Base-by-base conservation (phyloP, 1,139 yeast genomes). In the Hyphopichia burtonii region DNA sequence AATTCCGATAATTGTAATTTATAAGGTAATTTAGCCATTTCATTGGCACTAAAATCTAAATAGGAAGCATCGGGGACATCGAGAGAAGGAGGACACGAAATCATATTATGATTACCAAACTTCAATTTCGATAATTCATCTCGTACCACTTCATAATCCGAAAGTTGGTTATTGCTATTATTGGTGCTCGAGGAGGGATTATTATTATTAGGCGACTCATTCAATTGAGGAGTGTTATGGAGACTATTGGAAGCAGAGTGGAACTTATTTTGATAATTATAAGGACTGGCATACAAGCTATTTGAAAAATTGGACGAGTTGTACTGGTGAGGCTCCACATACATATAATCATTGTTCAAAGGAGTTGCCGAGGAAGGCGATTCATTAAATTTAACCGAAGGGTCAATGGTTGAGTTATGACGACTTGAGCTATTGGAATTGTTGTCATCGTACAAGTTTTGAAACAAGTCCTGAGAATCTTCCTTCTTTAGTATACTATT, bases 1-100 rank as follows among this genome's bases (percentile, higher is more conserved):
- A 91, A 66, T 42, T 82, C 85, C 11, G 74, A 66, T 1, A 90
- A 67, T 25, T 66, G 64, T 45, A 91, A 56, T 41, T 74, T 67
- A 61, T 80, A 86, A 3, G 89, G 89, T 45, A 85, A 66, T 11
- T 61, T 56, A 11, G 65, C 58, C 65, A 70, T 58, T n/a, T 64
- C 47, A 30, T 60, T 61, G 1, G 61, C 58, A 1, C 73, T 65
- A 44, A 72, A 68, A 48, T 71, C 76, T 39, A 72, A 58, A 42
- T 66, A 65, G 8, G 66, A 55, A 2, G 66, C 56, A 40, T 66
- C 66, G 2, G 65, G 64, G 2, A 64, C 56, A 19, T 60, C 59
- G 17, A 69, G 59, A 2, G 63, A 44, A 1, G 58, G 43, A 1
- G 78, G 78, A 34, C 68, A 61, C 2, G 73, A 67, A 42, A 65